Base-by-base conservation (phyloP, 441 rosid genomes). In the Eruca vesicaria region DNA sequence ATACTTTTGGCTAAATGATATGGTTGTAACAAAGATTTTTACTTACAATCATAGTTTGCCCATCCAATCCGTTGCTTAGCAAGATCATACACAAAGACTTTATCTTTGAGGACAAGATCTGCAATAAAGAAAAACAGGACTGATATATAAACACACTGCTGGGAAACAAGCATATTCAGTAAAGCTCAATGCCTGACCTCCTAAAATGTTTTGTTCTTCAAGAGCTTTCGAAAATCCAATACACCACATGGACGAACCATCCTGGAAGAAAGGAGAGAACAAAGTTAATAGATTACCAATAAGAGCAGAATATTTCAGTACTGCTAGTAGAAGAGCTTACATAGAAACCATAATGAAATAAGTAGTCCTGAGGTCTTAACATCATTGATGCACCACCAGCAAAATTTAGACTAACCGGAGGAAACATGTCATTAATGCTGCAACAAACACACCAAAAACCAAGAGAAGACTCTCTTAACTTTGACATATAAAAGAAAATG, bases 161-260 rank as follows among this genome's bases (percentile, higher is more conserved):
- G 38, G 28, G 36, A 56, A 23, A 50, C 57, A 23, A 61, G 57
- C 23, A 4, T 20, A 36, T 35, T 28, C 23, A 45, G 5, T 5
- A 9, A 68, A 58, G 38, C 38, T 65, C 55, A 66, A 19, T 62
- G 53, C 67, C 85, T 71, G 48, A 93, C 99, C 98, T 89, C 98
- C 99, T 76, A 96, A 86, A 77, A 96, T 96, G 15, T 89, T 74
- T 63, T 83, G 83, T 69, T 88, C 88, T 52, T 80, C 89, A 10
- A 68, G 89, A 81, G 72, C 85, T 81, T 76, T 87, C 82, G 79
- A 83, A 76, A 96, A 89, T 58, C 99, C 98, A 15, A 91, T 84
- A 86, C 98, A 93, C 99, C 99, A 93, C 84, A 88, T 66, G 9
- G 93, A 78, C 64, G 89, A 85, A 77, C 92, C 94, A 81, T 81